Conservation (phyloP, 768 basidiomycete species). For the Leucocoprinus sp. region DNA sequence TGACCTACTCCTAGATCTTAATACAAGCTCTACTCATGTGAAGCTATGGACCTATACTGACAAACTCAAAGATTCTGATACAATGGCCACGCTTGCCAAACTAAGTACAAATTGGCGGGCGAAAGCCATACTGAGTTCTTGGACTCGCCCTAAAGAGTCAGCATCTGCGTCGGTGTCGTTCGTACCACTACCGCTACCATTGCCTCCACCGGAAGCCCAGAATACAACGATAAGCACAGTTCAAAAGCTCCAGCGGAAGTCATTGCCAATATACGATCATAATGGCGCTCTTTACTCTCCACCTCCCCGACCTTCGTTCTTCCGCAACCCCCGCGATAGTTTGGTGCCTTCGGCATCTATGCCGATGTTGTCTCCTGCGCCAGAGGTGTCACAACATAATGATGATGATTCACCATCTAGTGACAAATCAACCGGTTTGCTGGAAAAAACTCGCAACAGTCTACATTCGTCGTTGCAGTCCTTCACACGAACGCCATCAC, state of each 20-base stretch:
- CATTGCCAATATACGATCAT: constrained; percentile 9
- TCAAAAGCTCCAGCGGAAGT: constrained; percentile 6
- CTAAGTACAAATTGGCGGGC: constrained; percentile 72
- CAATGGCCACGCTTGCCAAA: constrained; percentile 63
- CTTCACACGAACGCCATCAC: constrained; percentile 10
- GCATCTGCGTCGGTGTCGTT: not conserved
- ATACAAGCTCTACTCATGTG: constrained; percentile 16
- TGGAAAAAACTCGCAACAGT: constrained; percentile 20
- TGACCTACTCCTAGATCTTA: constrained; percentile 21
- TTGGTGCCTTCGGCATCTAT: constrained; percentile 27
- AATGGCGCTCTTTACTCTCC: constrained; percentile 31
- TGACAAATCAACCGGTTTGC: constrained; percentile 11
- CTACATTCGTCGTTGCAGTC: constrained; percentile 5
- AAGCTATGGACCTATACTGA: constrained; percentile 66
- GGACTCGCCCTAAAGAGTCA: constrained; percentile 21
- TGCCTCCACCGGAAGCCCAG: not conserved
- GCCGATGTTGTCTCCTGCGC: constrained; percentile 15
- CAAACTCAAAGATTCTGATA: constrained; percentile 65
- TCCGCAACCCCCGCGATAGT: constrained; percentile 50
- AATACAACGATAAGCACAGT: constrained; percentile 8
- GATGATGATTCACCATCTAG: not conserved
- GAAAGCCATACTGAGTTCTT: constrained; percentile 42
- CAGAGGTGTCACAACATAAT: constrained; percentile 13
- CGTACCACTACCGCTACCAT: too few species aligned
- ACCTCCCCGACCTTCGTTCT: constrained; percentile 48